Evolutionary conservation across 148 eudicot genomes (phyloP).

Genomic region (Rhododendron simsii): DNA sequence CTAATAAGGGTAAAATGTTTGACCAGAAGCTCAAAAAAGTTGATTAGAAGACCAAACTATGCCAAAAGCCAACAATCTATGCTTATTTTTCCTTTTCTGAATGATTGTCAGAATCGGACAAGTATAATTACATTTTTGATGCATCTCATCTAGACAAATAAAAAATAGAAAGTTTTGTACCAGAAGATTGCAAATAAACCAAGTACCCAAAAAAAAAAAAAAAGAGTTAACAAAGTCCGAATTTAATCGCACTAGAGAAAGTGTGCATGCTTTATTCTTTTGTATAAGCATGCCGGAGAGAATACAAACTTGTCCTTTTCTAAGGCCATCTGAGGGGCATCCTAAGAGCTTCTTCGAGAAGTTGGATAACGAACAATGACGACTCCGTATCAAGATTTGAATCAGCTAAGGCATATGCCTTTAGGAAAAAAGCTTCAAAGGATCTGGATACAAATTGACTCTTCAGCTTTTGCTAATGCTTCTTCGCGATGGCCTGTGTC

Average conservation of each 20-base stretch:
- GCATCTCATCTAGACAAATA: too few relatives aligned
- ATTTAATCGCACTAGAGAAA: background rate
- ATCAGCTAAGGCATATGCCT: slow-evolving; percentile 90
- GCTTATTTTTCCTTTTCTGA: too few relatives aligned
- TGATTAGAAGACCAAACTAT: too few relatives aligned
- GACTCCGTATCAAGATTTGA: slow-evolving; percentile 71
- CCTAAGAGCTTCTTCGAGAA: slow-evolving; percentile 79
- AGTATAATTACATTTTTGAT: too few relatives aligned
- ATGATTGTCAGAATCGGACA: too few relatives aligned
- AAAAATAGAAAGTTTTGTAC: background rate
- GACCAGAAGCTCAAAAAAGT: too few relatives aligned
- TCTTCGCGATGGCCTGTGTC: too few relatives aligned
- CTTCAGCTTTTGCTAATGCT: too few relatives aligned
- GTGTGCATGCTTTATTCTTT: background rate
- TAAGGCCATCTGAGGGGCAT: slow-evolving; percentile 90
- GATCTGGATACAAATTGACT: too few relatives aligned
- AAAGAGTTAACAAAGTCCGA: background rate
- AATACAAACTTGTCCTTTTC: slow-evolving; percentile 79
- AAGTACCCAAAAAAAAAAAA: background rate
- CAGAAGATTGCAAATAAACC: background rate
- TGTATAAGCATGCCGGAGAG: background rate
- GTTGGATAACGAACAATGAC: slow-evolving; percentile 59
- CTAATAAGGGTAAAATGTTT: too few relatives aligned
- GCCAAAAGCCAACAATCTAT: too few relatives aligned
- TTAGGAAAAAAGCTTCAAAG: slow-evolving; percentile 82